These are phyloP conservation scores for Gossypium sturtianum DNA, from an alignment of 345 rosid species.

Conservation along the genomic window DNA sequence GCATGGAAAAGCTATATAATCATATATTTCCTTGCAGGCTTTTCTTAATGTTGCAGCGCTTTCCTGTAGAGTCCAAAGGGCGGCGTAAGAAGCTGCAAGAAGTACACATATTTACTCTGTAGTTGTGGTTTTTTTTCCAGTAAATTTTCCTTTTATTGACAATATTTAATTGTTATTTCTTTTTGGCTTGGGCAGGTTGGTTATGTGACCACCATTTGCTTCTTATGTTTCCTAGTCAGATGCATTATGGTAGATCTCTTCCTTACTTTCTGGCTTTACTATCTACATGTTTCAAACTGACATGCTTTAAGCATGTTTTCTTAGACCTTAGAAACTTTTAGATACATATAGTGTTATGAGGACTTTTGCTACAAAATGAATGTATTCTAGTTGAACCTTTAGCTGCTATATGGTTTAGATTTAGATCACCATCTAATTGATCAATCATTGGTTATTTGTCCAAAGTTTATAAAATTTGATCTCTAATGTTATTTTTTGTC, in stretches of 20 bases:
- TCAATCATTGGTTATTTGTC: not conserved
- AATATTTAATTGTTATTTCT: not conserved
- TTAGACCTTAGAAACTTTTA: not conserved
- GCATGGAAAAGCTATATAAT: not conserved
- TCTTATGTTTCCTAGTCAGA: constrained; percentile 81
- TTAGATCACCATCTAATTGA: constrained; percentile 10
- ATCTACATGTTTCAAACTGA: not conserved
- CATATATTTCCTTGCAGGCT: constrained; percentile 47
- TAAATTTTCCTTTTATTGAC: not conserved
- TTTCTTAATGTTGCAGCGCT: constrained; percentile 85
- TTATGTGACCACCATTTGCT: constrained; percentile 85
- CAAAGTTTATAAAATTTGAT: constrained; percentile 2
- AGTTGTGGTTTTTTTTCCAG: not conserved
- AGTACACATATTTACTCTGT: constrained; percentile 33
- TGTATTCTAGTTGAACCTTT: not conserved
- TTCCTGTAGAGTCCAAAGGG: constrained; percentile 95
- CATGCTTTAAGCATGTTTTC: constrained; percentile 1
- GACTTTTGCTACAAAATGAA: not conserved
- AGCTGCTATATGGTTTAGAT: not conserved
- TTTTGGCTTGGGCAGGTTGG: constrained; percentile 65
- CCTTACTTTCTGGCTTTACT: not conserved
- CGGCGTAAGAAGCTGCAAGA: constrained; percentile 88
- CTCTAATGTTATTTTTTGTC: constrained; percentile 9
- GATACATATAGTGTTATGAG: not conserved
- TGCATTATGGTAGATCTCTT: constrained; percentile 68